Evolutionary conservation across 192 early-diverging fungal genomes (phyloP), one percentile per base, ranked within the genome.

Genomic region (Podochytrium sp.): DNA sequence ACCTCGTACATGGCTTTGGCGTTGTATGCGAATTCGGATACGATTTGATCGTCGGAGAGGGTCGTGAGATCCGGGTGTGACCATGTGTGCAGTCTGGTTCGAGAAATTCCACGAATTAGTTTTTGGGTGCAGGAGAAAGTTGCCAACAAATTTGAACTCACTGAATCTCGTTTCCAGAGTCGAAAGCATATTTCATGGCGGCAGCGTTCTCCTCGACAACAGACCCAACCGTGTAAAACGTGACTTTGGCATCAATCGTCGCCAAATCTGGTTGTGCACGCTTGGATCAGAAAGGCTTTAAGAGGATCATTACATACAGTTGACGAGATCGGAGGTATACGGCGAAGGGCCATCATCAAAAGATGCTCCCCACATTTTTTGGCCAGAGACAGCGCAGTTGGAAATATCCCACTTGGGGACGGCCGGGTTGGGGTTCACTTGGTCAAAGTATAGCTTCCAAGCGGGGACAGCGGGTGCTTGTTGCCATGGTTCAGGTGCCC

Each of bases 1-100:
- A 52, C 53, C 10, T 72, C 16, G 29, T 68, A 67, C 40, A 81
- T 84, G 16, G 55, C 40, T 41, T 69, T 65, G 29, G 87, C 83
- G 18, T 85, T 91, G 83, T 89, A 93, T 52, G 84, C 82, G 27
- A 92, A 65, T 72, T 92, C 90, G 58, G 87, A 88, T 41, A 91
- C 75, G 34, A 92, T 84, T 59, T 91, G 85, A 61, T 85, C 89
- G 63, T 90, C 89, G 4, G 89, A 86, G 42, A 88, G 64, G 3
- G 81, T 74, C 33, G 89, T 91, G 10, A 86, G 49, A 3, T 81
- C 77, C 23, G 73, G 56, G 59, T 92, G 91, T 18, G 87, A 76
- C 86, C 88, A 90, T 2, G 82, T 89, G 58, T 80, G 81, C 33
- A 76, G 39, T 61, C n/a, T n/a, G n/a, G n/a, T n/a, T n/a, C n/a